phyloP scores from a whole-genome alignment of 2,329 filamentous ascomycete genomes.

The Trichoderma harzianum region DNA sequence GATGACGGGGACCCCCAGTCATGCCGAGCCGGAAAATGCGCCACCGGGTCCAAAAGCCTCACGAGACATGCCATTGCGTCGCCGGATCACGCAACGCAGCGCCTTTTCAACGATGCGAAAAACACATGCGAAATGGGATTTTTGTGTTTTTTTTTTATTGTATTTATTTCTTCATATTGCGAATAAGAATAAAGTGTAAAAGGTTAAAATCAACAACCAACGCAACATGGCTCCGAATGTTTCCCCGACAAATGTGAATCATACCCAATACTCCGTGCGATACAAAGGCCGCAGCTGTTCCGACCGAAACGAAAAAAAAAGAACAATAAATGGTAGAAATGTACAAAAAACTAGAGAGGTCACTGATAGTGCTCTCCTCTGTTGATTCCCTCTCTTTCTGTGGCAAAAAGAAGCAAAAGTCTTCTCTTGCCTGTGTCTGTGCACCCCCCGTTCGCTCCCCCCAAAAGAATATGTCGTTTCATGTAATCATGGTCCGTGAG shows the following conservation, averaged over 20 bases:
- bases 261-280: constrained; percentile 18
- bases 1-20: not conserved
- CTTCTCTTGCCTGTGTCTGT: not conserved
- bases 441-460: not conserved
- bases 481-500: constrained; percentile 21
- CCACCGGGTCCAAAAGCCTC: not conserved
- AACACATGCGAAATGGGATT: not conserved
- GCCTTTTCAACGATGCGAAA: not conserved
- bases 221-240: constrained; percentile 9
- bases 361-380: not conserved
- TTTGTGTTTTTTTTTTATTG: not conserved
- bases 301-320: constrained; percentile 1
- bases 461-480: constrained; percentile 8
- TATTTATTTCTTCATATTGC: not conserved
- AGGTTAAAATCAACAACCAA: constrained; percentile 3
- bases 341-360: constrained; percentile 18
- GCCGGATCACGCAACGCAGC: not conserved
- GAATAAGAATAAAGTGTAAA: not conserved
- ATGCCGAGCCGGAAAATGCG: not conserved
- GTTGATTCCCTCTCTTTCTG: not conserved
- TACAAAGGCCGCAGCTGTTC: constrained; percentile 9
- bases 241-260: not conserved
- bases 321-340: constrained; percentile 15
- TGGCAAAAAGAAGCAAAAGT: not conserved
- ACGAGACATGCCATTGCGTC: not conserved